phyloP scores from a whole-genome alignment of 2,329 filamentous ascomycete species.

The Alternaria gansuensis region DNA sequence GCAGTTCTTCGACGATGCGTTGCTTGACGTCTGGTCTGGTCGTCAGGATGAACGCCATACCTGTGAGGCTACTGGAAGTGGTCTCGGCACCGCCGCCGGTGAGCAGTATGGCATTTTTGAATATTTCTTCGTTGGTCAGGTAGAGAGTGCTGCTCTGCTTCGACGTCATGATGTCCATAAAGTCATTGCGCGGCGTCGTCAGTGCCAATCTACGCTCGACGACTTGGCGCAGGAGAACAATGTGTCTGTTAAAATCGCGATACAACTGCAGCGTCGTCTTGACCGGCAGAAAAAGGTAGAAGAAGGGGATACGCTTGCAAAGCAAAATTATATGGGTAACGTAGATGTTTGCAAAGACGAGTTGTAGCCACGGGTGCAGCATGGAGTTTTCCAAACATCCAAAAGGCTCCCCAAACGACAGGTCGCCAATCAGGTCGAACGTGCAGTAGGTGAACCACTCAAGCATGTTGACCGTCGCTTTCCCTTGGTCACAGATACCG shows the following conservation, averaged over 20 bases:
- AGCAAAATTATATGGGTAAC: slow-evolving; percentile 5
- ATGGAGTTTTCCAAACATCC: slow-evolving; percentile 4
- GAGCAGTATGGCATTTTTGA: not conserved
- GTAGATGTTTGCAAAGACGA: slow-evolving; percentile 6
- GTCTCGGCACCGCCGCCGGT: not conserved
- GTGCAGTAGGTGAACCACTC: slow-evolving; percentile 7
- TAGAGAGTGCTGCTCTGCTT: slow-evolving; percentile 6
- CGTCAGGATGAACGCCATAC: slow-evolving; percentile 1
- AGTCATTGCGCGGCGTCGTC: not conserved
- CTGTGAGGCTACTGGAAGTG: not conserved
- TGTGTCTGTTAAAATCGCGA: slow-evolving; percentile 4
- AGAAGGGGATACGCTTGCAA: slow-evolving; percentile 2
- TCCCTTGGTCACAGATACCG: not conserved
- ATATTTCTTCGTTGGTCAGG: slow-evolving; percentile 2
- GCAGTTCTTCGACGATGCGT: not conserved
- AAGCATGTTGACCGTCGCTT: slow-evolving; percentile 1
- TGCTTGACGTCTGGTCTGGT: not conserved
- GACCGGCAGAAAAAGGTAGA: not conserved
- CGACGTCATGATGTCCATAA: slow-evolving; percentile 1
- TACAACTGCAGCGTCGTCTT: slow-evolving; percentile 2
- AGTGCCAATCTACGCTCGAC: slow-evolving; percentile 1
- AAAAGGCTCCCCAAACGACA: slow-evolving; percentile 7
- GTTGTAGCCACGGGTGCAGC: slow-evolving; percentile 5
- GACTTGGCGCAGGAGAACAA: slow-evolving; percentile 5
- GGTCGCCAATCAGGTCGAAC: slow-evolving; percentile 9